Conservation (phyloP, 1,139 yeast species). For the Entelexis paramagnoliae region DNA sequence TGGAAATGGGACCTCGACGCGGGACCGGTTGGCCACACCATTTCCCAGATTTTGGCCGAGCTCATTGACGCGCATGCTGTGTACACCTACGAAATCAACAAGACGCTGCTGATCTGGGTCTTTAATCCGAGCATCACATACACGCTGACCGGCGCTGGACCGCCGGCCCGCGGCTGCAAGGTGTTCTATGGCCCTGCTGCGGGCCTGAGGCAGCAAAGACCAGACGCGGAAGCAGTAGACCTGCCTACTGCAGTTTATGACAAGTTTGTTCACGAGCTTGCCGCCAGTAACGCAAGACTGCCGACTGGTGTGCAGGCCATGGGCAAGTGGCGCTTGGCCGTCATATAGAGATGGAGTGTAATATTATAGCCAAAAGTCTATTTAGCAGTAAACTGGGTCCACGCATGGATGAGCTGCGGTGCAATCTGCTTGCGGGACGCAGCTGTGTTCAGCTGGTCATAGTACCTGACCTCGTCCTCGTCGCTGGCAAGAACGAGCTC, state of each 20-base stretch:
- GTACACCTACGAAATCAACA: conserved; percentile 28
- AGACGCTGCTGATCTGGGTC: conserved; percentile 43
- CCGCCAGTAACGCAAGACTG: conserved; percentile 22
- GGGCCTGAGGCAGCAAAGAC: conserved; percentile 28
- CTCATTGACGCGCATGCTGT: conserved; percentile 32
- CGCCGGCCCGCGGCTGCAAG: conserved; percentile 35
- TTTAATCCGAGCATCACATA: conserved; percentile 42
- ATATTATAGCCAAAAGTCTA: background rate
- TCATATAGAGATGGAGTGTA: too few species aligned
- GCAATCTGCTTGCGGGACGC: conserved; percentile 87
- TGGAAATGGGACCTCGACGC: conserved; percentile 51
- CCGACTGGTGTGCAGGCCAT: conserved; percentile 32
- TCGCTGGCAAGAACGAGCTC: conserved; percentile 11
- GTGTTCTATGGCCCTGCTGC: conserved; percentile 33
- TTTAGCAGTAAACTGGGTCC: background rate
- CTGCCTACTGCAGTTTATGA: conserved; percentile 31
- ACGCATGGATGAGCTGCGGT: conserved; percentile 34
- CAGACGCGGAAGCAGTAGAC: conserved; percentile 35
- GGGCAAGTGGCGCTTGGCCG: conserved; percentile 32
- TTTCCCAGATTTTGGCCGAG: conserved; percentile 20
- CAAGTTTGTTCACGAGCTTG: background rate
- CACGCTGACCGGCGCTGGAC: conserved; percentile 26
- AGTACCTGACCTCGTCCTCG: conserved; percentile 16
- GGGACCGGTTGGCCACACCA: conserved; percentile 10
- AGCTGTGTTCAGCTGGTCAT: conserved; percentile 33